phyloP scores from a whole-genome alignment of 228 moss, liverwort and hornwort species.

The Sphagnum magellanicum region DNA sequence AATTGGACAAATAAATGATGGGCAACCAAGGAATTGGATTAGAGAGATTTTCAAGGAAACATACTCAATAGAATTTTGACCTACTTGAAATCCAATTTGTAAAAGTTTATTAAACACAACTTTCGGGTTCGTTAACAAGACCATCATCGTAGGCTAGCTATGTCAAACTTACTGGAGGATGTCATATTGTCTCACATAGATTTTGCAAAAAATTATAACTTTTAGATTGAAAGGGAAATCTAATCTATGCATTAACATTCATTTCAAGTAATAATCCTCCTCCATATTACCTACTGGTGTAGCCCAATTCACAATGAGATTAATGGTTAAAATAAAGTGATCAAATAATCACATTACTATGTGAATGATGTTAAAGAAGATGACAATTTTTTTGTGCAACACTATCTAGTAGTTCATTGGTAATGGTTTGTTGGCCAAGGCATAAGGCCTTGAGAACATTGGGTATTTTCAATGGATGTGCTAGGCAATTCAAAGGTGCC shows the following conservation, averaged over 20 bases:
- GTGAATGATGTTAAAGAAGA: not conserved
- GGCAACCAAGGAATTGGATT: not conserved
- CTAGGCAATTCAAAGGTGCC: not conserved
- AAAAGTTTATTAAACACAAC: not conserved
- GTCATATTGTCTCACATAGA: not conserved
- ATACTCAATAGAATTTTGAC: not conserved
- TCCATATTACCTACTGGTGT: not conserved
- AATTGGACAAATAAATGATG: not conserved
- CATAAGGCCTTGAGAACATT: not conserved
- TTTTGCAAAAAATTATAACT: not conserved
- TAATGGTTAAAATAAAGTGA: not conserved
- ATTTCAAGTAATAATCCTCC: not conserved
- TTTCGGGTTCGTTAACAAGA: not conserved
- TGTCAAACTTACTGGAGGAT: not conserved
- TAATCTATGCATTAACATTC: not conserved
- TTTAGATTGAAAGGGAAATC: not conserved
- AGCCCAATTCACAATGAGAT: not conserved
- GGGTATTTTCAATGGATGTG: conserved; percentile 1
- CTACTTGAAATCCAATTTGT: not conserved
- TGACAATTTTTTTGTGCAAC: not conserved
- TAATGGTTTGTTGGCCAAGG: not conserved
- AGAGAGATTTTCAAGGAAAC: not conserved
- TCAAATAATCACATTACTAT: not conserved
- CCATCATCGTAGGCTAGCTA: not conserved
- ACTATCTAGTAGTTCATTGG: not conserved